Evolutionary conservation across 2,329 filamentous ascomycete species (phyloP), one percentile per base, ranked within the genome.

Genomic region (Nemania sp.): DNA sequence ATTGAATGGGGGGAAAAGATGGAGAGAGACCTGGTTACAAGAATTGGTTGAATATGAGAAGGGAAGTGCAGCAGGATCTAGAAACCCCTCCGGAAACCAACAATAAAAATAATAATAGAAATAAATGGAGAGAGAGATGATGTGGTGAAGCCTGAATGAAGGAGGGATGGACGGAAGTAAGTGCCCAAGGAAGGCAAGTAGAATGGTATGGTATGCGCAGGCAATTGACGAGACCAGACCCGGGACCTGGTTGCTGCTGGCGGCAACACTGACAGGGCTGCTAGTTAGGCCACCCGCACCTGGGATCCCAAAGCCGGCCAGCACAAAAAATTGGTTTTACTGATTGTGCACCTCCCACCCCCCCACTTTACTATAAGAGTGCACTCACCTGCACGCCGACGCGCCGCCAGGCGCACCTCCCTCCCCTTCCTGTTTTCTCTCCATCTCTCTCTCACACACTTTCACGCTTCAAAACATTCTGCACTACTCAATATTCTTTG

Each of bases 301-400:
- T 66, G 58, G 58, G 62, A 64, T 67, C 62, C 54, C 45, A 62
- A 58, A 58, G 18, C 29, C 53, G 22, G 20, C 45, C 59, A 60
- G 62, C 51, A 38, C 56, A 53, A 62, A 67, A 64, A 64, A 62
- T 54, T 55, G 64, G 54, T 59, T 73, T 73, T 73, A 87, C 84
- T 87, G 85, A 87, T 87, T 87, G 85, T 82, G 83, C 81, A 79
- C 81, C 81, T 79, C 82, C 80, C 81, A 85, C 84, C 82, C 81
- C 84, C 76, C 71, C 71, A 71, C 66, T 67, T 68, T 77, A 78
- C 76, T 83, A 88, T 89, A 89, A 88, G 88, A 89, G 87, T 84
- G 86, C 80, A 79, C 80, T 82, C 83, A 79, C 83, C 81, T 85
- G 84, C 85, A 83, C 84, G 83, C 85, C 82, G 81, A 82, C 79